Base-by-base conservation (phyloP, 352 stramenopile species). In the Phytophthora pluvialis region DNA sequence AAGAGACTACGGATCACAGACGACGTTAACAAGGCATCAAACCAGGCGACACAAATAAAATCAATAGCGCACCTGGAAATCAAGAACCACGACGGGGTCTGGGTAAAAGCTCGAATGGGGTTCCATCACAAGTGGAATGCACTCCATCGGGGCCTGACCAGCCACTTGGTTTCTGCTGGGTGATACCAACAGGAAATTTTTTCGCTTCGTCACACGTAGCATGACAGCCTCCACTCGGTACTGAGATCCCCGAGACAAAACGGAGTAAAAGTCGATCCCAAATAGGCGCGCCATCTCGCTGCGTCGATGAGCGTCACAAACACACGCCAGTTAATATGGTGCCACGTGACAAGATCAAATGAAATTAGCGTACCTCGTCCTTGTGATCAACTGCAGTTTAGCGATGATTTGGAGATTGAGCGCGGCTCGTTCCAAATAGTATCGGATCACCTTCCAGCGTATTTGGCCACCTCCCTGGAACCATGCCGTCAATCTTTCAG, bases 81-180 rank as follows among this genome's bases (percentile, higher is more conserved):
- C 98, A 44, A 99, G 93, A 15, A 99, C 98, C 28, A 99, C 90
- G 25, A 99, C 91, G 9, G 98, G 98, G 32, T 99, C 96, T 4
- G 86, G 78, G 73, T 99, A 99, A 70, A 99, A 98, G 40, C 81
- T 89, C 13, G 93, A 99, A 35, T 97, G 67, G 1, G 98, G 98
- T 70, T 99, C 98, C 73, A 98, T 95, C 1, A 98, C 94, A 7
- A 98, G 66, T 21, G 96, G 94, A 42, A 98, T 97, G 48, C 81
- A 86, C 63, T 98, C 94, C 85, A 98, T 94, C 2, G 93, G 81
- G 4, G 93, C 76, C 68, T 99, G 96, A 1, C 73, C 62, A 43
- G 93, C 90, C 21, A 99, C 91, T 80, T 93, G 85, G 0, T 72
- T 80, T 59, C 84, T 69, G 46, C 65, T 96, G 0, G 91, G 88